Conservation (phyloP, 2,329 filamentous ascomycete genomes). For the Biscogniauxia sp. region DNA sequence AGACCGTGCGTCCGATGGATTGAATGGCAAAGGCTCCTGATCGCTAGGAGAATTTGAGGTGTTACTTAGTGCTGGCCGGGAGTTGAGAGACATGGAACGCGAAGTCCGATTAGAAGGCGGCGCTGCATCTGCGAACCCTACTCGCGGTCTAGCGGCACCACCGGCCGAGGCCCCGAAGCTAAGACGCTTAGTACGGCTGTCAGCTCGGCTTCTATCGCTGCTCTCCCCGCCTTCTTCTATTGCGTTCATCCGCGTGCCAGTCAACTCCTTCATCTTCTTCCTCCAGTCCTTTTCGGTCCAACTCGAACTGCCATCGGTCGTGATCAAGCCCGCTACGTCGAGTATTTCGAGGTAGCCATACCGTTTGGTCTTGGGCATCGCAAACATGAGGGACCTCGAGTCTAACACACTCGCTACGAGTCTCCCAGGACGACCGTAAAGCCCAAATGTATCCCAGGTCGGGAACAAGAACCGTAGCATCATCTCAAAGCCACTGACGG, state of each 20-base stretch:
- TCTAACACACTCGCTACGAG: constrained; percentile 86
- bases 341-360: constrained; percentile 90
- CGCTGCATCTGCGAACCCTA: constrained; percentile 59
- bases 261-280: constrained; percentile 82
- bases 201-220: constrained; percentile 47
- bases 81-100: constrained; percentile 49
- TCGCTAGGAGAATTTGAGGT: constrained; percentile 51
- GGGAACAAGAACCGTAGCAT: constrained; percentile 91
- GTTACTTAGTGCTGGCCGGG: constrained; percentile 39
- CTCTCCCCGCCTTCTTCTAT: constrained; percentile 50
- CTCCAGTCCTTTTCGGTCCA: constrained; percentile 93
- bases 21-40: constrained; percentile 38
- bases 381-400: constrained; percentile 92
- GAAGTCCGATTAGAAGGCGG: constrained; percentile 48
- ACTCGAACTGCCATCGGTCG: constrained; percentile 68
- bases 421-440: constrained; percentile 86
- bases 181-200: constrained; percentile 56
- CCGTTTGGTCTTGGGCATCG: constrained; percentile 83
- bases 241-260: constrained; percentile 71
- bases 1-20: constrained; percentile 43
- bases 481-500: constrained; percentile 91
- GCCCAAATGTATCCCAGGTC: constrained; percentile 84
- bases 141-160: constrained; percentile 40
- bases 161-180: constrained; percentile 46
- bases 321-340: constrained; percentile 79